Conservation (phyloP, 306 rosid genomes). For the Cucurbita moschata region DNA sequence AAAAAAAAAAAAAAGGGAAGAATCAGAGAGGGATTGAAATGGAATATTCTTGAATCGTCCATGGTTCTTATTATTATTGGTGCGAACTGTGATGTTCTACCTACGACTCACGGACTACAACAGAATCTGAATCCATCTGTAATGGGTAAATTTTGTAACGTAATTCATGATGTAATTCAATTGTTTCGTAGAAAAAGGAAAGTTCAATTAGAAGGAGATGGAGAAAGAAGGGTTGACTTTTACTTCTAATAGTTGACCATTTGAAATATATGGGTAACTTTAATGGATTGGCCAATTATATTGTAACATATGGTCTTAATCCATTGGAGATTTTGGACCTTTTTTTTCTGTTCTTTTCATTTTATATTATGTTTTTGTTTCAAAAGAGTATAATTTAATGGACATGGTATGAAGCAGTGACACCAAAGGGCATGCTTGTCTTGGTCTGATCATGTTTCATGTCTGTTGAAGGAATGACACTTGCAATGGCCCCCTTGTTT, state of each 20-base stretch:
- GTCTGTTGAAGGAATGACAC: neutral
- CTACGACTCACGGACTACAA: neutral
- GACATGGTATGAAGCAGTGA: neutral
- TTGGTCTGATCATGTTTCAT: neutral
- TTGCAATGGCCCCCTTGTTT: too few relatives aligned
- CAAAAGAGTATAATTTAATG: neutral
- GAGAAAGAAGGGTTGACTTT: neutral
- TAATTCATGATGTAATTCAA: too few relatives aligned
- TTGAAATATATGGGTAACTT: neutral
- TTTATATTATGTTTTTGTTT: too few relatives aligned
- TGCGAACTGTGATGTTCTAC: neutral
- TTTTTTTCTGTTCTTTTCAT: too few relatives aligned
- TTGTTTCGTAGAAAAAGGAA: neutral
- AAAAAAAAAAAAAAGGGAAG: neutral
- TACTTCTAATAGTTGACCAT: neutral
- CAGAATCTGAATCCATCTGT: too few relatives aligned
- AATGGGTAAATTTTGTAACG: too few relatives aligned
- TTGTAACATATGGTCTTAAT: too few relatives aligned
- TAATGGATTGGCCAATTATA: too few relatives aligned
- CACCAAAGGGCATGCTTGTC: constrained; percentile 14
- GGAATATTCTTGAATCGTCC: neutral
- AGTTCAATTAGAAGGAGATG: too few relatives aligned
- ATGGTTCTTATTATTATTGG: neutral
- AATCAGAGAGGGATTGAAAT: neutral
- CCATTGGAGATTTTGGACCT: too few relatives aligned